phyloP scores from a whole-genome alignment of 768 basidiomycete species.

The Lentinula edodes region DNA sequence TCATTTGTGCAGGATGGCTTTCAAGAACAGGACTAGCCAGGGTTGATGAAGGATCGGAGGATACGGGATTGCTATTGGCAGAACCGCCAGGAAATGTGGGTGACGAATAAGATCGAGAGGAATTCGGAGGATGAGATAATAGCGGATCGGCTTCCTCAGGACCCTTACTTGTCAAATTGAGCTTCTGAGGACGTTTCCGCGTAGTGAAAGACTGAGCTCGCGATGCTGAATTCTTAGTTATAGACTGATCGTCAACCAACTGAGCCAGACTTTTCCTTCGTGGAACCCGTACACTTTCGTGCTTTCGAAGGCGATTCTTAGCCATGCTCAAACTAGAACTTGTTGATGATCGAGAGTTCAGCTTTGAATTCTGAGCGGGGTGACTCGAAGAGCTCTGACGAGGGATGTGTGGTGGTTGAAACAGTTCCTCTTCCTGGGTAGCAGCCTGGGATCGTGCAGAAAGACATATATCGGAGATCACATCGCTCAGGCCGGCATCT shows the following conservation, averaged over 20 bases:
- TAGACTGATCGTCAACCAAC: background rate
- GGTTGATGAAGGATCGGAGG: background rate
- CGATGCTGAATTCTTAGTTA: background rate
- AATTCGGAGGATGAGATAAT: conserved; percentile 23
- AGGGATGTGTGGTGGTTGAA: conserved; percentile 44
- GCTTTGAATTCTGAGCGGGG: background rate
- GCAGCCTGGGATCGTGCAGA: conserved; percentile 63
- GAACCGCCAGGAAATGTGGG: conserved; percentile 31
- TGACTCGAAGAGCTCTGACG: conserved; percentile 16
- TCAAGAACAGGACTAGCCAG: background rate
- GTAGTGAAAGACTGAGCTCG: conserved; percentile 6
- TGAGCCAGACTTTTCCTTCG: conserved; percentile 43
- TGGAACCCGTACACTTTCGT: conserved; percentile 67
- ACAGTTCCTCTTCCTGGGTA: conserved; percentile 58
- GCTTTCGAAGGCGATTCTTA: conserved; percentile 54
- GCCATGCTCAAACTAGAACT: conserved; percentile 60
- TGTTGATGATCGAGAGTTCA: conserved; percentile 39
- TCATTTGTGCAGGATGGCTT: conserved; percentile 10
- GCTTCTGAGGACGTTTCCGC: conserved; percentile 23
- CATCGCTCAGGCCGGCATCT: conserved; percentile 74
- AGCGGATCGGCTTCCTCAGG: conserved; percentile 19
- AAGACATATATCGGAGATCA: conserved; percentile 70
- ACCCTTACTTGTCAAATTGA: conserved; percentile 27
- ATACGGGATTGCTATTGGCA: conserved; percentile 53
- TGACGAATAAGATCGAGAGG: conserved; percentile 9